phyloP scores from a whole-genome alignment of 179 eudicot species.

The Amaranthus tricolor region DNA sequence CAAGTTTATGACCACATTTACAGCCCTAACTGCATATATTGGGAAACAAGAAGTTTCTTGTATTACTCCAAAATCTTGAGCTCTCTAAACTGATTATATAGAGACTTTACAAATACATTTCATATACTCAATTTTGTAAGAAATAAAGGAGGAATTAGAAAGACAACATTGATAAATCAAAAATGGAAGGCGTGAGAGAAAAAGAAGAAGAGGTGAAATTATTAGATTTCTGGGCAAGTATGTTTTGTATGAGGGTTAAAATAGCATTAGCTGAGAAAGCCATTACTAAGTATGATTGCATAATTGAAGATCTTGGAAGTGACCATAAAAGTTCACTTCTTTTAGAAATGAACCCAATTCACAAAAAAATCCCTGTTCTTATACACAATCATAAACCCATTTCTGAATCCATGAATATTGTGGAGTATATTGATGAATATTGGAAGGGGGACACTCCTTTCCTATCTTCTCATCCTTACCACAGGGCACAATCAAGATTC shows the following conservation, averaged over 20 bases:
- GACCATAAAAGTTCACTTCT: background rate
- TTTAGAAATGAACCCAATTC: conserved; percentile 3
- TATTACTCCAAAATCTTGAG: too few relatives aligned
- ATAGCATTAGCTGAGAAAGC: conserved; percentile 12
- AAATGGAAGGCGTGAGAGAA: background rate
- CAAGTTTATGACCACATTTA: too few relatives aligned
- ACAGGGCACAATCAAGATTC: background rate
- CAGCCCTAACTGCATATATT: too few relatives aligned
- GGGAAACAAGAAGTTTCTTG: too few relatives aligned
- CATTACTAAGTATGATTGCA: conserved; percentile 7
- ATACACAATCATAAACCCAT: background rate
- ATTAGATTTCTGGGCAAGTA: conserved; percentile 3
- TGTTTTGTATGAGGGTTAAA: conserved; percentile 9
- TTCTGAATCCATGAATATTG: conserved; percentile 7
- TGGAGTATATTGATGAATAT: conserved; percentile 9
- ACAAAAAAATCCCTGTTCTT: background rate
- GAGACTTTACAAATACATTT: too few relatives aligned
- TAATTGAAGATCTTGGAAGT: background rate
- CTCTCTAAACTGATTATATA: too few relatives aligned
- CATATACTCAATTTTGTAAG: too few relatives aligned
- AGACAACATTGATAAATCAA: too few relatives aligned
- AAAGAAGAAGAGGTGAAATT: background rate
- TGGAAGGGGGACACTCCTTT: background rate
- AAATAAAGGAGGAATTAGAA: too few relatives aligned
- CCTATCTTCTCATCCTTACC: conserved; percentile 11